These are phyloP conservation scores for Acanthamoeba lenticulata DNA, from an alignment of 208 protist genomes.

Conservation along the genomic window DNA sequence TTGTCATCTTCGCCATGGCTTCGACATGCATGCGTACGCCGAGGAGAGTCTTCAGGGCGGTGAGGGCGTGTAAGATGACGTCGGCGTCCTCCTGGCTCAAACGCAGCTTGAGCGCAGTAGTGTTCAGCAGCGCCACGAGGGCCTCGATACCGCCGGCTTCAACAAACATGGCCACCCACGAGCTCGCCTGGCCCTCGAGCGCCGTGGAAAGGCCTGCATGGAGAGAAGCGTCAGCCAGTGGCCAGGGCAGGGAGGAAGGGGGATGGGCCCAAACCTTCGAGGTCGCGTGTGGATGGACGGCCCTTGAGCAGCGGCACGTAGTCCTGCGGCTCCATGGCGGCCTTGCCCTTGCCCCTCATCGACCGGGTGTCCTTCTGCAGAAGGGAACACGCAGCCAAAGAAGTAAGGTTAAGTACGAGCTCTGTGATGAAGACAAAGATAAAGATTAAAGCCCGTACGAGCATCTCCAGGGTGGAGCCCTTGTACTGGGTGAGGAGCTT, in stretches of 20 bases:
- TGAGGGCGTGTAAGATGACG: background rate
- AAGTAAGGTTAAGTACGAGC: background rate
- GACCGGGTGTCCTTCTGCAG: constrained; percentile 23
- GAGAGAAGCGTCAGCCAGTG: background rate
- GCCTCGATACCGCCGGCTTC: constrained; percentile 42
- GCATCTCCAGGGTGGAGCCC: constrained; percentile 52
- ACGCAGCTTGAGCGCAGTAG: constrained; percentile 9
- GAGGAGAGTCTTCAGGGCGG: constrained; percentile 11
- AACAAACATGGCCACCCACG: constrained; percentile 47
- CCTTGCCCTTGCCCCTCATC: constrained; percentile 25
- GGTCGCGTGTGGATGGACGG: background rate
- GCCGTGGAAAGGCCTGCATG: background rate
- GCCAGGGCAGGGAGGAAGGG: background rate
- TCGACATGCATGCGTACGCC: background rate
- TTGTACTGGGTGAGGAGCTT: constrained; percentile 64
- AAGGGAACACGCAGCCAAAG: background rate
- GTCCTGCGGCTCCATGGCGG: constrained; percentile 28
- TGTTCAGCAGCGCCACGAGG: background rate
- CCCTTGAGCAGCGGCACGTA: constrained; percentile 29
- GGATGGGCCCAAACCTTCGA: background rate
- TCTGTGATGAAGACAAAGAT: background rate
- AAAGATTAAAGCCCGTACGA: constrained; percentile 1
- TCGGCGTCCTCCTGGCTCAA: background rate
- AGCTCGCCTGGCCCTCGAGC: background rate
- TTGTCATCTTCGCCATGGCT: background rate